Evolutionary conservation across 768 basidiomycete genomes (phyloP).

Genomic region (Kondoa subrosea): DNA sequence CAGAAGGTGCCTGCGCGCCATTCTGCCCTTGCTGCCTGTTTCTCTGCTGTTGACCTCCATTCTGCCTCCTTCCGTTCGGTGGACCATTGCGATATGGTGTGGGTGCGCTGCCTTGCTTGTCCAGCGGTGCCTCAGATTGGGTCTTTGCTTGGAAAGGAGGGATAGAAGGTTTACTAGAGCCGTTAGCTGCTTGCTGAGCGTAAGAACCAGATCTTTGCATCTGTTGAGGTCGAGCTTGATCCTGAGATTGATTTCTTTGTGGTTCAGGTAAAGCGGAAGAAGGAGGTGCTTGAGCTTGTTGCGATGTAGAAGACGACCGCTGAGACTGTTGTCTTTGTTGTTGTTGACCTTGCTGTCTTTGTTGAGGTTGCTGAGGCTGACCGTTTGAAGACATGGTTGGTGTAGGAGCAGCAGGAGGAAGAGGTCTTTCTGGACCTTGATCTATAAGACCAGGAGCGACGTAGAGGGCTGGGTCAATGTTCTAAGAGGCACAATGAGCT

Average conservation of each 20-base stretch:
- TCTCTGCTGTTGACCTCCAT: background rate
- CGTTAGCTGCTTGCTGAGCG: background rate
- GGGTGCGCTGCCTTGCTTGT: background rate
- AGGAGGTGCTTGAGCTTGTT: background rate
- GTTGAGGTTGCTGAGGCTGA: background rate
- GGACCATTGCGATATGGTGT: conserved; percentile 6
- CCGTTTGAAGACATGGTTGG: background rate
- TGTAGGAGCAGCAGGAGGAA: conserved; percentile 2
- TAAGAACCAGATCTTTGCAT: background rate
- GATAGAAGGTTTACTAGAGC: background rate
- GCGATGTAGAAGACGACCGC: background rate
- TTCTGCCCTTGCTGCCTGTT: background rate
- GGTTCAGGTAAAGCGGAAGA: background rate
- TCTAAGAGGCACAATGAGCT: conserved; percentile 14
- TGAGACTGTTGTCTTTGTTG: too few species aligned
- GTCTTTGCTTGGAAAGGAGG: background rate
- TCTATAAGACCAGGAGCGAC: conserved; percentile 51
- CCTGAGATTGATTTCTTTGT: background rate
- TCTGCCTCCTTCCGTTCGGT: background rate
- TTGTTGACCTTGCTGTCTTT: background rate
- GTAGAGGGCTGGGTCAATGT: conserved; percentile 79
- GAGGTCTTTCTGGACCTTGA: background rate
- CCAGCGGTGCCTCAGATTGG: conserved; percentile 2
- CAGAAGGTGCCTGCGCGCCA: background rate
- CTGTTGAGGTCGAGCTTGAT: background rate